phyloP scores from a whole-genome alignment of 805 yeast species.

The Teunomyces cretensis region DNA sequence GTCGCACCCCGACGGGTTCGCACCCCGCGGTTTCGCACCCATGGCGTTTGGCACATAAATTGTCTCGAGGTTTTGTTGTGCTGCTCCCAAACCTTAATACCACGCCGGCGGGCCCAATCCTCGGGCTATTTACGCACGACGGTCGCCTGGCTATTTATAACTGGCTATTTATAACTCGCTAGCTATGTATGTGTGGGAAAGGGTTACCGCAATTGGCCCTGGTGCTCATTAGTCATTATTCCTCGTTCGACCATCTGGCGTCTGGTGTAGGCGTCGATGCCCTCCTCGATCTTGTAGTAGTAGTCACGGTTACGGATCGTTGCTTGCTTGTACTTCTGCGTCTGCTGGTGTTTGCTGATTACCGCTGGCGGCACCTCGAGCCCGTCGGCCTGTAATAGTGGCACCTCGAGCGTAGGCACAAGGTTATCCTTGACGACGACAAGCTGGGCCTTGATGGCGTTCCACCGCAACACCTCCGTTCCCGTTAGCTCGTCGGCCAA shows the following conservation, averaged over 20 bases:
- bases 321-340: slow-evolving; percentile 7
- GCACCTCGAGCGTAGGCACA: background rate
- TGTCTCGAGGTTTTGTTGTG: too few species aligned
- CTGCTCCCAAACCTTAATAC: too few species aligned
- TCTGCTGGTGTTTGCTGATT: slow-evolving; percentile 1
- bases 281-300: slow-evolving; percentile 20
- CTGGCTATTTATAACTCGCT: too few species aligned
- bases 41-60: too few species aligned
- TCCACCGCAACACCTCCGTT: slow-evolving; percentile 5
- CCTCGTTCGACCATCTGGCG: slow-evolving; percentile 16
- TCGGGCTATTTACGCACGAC: too few species aligned
- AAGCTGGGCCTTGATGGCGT: background rate
- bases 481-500: slow-evolving; percentile 1
- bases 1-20: too few species aligned
- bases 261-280: slow-evolving; percentile 18
- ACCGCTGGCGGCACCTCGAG: slow-evolving; percentile 5
- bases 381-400: background rate
- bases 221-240: slow-evolving; percentile 7
- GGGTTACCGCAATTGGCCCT: too few species aligned
- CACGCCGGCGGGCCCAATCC: too few species aligned
- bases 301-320: slow-evolving; percentile 10
- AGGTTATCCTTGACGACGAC: background rate
- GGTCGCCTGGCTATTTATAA: too few species aligned
- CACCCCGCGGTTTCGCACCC: too few species aligned
- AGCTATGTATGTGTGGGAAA: too few species aligned